Evolutionary conservation across 805 yeast genomes (phyloP), one percentile per base, ranked within the genome.

Genomic region (Kuraishia cidri): DNA sequence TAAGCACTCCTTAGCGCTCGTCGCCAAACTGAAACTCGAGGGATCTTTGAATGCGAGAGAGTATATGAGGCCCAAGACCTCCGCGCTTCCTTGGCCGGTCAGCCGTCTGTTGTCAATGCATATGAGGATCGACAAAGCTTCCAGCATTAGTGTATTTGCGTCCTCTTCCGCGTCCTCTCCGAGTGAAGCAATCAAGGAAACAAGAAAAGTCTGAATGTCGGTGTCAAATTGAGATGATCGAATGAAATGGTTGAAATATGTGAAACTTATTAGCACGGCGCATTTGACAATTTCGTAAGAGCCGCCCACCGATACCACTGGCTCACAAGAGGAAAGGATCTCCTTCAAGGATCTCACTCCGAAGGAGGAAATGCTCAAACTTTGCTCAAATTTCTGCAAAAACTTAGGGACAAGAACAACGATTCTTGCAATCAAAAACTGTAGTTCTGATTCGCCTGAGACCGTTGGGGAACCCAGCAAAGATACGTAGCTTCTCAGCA

Each of bases 91-190:
- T 28, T 49, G 34, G 5, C 47, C 42, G 3, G 63, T 55, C 24
- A 55, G 36, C 2, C 46, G 39, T 6, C 42, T 45, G 32, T 60
- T 61, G 37, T 67, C 62, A 6, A 79, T 62, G 30, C 64, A 62
- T 25, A 82, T 68, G 1, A 77, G 70, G 3, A 68, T 63, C 1
- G 76, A 64, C n/a, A 83, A 53, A 0, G 81, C 69, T 48, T 87
- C 95, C 9, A 83, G 65, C 26, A 88, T 54, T 30, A 81, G 64
- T 1, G 87, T 72, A 23, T 82, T 75, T 0, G 95, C 71, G 45
- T 88, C 97, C 29, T 85, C 95, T 29, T 76, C 82, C 0, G 92
- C 71, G 1, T 73, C 79, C 2, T 66, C 69, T 3, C 69, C 47
- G 7, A 90, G 52, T 2, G 65, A 50, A 3, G 51, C 46, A 8